Base-by-base conservation (phyloP, 1,284 basidiomycete genomes). In the Neonothopanus nambi region DNA sequence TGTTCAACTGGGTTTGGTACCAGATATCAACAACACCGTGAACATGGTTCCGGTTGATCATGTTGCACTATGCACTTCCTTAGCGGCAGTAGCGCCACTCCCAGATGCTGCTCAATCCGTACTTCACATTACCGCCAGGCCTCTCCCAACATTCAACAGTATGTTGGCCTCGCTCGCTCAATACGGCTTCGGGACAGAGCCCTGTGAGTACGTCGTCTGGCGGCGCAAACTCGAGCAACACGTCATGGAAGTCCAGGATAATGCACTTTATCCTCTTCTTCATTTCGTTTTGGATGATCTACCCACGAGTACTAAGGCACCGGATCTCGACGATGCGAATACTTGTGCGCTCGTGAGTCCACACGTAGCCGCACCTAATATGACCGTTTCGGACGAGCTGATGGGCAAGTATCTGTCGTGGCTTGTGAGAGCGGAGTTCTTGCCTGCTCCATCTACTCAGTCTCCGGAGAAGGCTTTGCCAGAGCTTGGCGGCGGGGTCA, bases 1-100 rank as follows among this genome's bases (percentile, higher is more conserved):
- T 67, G 81, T 97, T 44, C 97, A 99, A 70, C 86, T 99, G 5
- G 96, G 96, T 2, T 82, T 95, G 40, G 87, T 95, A 2, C 97
- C 97, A 1, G 93, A 99, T 68, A 98, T 99, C 71, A 94, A 98
- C 78, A 99, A 99, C 73, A 90, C 92, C 3, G 82, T 99, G 66
- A 99, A 99, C 74, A 96, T 98, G 91, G 92, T 95, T 17, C 97
- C 97, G 0, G 97, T 99, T 24, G 92, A 99, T 71, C 93, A 97
- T 67, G 96, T 99, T 57, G 95, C 97, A 1, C 80, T 85, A 2
- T 89, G 92, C 63, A 85, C 86, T 3, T 75, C 91, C 1, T 76
- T 92, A 17, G 90, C 94, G 1, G 84, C 88, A 8, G 67, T 84
- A 49, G 75, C 74, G 5, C 85, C 78, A 52, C 76, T 80, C 18